Conservation (phyloP, 192 early-diverging fungal genomes). For the Coemansia sp. region DNA sequence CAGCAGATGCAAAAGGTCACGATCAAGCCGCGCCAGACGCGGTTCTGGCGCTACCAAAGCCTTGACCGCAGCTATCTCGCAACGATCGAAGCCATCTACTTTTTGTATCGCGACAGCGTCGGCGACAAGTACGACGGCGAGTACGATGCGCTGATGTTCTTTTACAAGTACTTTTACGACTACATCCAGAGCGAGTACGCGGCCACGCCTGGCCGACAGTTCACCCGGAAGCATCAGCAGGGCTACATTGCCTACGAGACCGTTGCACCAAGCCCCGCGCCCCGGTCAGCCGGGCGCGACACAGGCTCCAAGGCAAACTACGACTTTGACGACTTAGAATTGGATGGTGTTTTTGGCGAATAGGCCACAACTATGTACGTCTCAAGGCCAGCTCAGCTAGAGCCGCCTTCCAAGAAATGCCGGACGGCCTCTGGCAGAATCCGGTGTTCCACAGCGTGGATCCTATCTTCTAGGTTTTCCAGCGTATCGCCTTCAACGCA, state of each 20-base stretch:
- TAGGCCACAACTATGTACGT: background rate
- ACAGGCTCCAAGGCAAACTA: slow-evolving; percentile 26
- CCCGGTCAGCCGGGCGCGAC: slow-evolving; percentile 8
- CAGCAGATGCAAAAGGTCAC: slow-evolving; percentile 54
- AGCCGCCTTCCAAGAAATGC: slow-evolving; percentile 12
- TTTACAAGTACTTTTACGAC: slow-evolving; percentile 86
- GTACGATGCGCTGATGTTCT: slow-evolving; percentile 86
- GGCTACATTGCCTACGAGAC: slow-evolving; percentile 57
- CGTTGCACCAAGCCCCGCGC: slow-evolving; percentile 6
- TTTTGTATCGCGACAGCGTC: slow-evolving; percentile 78
- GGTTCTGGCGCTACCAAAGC: slow-evolving; percentile 90
- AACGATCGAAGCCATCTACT: slow-evolving; percentile 96
- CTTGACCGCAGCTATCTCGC: slow-evolving; percentile 69
- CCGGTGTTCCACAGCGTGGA: slow-evolving; percentile 84
- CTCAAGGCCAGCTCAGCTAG: background rate
- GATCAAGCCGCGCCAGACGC: slow-evolving; percentile 65
- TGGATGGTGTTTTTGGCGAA: slow-evolving; percentile 9
- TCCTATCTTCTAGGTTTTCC: slow-evolving; percentile 76
- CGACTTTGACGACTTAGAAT: slow-evolving; percentile 26
- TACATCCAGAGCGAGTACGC: slow-evolving; percentile 76
- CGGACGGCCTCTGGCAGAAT: slow-evolving; percentile 75
- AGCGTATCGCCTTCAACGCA: slow-evolving; percentile 73
- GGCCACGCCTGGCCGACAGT: slow-evolving; percentile 52
- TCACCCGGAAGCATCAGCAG: slow-evolving; percentile 50
- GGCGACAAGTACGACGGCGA: slow-evolving; percentile 59